A percentile compares a stretch with the other conserved stretches of the same genome.
Conservation (phyloP, 805 yeast genomes). For the Kodamaea hsintzibuensis region DNA sequence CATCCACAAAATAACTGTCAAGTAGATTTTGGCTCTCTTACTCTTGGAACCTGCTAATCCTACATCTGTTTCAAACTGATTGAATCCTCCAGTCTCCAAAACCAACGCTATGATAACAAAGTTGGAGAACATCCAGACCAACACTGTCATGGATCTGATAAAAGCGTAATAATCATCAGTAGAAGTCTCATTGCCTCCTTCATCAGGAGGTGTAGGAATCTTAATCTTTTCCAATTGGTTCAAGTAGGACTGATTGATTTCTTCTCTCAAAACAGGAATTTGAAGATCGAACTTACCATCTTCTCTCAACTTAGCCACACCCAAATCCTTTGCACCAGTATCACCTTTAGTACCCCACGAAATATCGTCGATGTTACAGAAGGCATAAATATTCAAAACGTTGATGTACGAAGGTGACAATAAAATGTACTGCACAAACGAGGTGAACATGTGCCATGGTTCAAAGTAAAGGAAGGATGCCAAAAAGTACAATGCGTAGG, state of each 20-base stretch:
- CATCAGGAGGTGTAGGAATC: slow-evolving; percentile 38
- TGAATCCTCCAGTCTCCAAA: slow-evolving; percentile 45
- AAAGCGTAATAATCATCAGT: slow-evolving; percentile 50
- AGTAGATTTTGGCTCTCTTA: slow-evolving; percentile 42
- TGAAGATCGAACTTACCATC: slow-evolving; percentile 60
- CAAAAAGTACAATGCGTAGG: slow-evolving; percentile 60
- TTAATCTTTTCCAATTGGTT: slow-evolving; percentile 54
- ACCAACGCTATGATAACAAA: slow-evolving; percentile 43
- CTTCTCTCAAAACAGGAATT: slow-evolving; percentile 48
- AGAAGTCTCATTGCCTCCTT: slow-evolving; percentile 25
- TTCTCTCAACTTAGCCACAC: slow-evolving; percentile 52
- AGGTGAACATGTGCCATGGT: slow-evolving; percentile 66
- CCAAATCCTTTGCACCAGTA: slow-evolving; percentile 57
- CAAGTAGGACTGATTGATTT: slow-evolving; percentile 53
- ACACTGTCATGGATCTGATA: slow-evolving; percentile 46
- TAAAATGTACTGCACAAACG: slow-evolving; percentile 52
- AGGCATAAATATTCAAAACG: slow-evolving; percentile 64
- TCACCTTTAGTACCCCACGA: slow-evolving; percentile 79
- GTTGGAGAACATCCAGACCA: slow-evolving; percentile 47
- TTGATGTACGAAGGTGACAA: slow-evolving; percentile 54
- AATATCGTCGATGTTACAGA: slow-evolving; percentile 70
- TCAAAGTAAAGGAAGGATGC: slow-evolving; percentile 61
- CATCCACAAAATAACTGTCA: slow-evolving; percentile 58
- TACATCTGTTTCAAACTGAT: slow-evolving; percentile 32
- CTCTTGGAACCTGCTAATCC: slow-evolving; percentile 28